These are phyloP conservation scores for Dactylonectria macrodidyma DNA, from an alignment of 2,329 filamentous ascomycete genomes.

Conservation along the genomic window DNA sequence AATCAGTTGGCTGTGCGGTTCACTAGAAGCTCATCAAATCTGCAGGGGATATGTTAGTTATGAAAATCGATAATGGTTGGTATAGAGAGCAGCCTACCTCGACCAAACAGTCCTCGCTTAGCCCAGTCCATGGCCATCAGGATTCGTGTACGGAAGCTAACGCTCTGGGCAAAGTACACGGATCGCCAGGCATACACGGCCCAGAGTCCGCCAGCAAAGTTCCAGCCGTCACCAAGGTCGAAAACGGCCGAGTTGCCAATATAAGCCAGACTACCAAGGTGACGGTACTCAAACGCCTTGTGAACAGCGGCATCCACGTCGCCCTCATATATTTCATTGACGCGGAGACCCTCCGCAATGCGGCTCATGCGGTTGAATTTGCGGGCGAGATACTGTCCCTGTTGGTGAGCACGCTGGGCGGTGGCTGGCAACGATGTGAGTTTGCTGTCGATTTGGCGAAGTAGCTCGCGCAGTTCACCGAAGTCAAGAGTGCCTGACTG, in stretches of 20 bases:
- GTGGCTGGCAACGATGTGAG: constrained; percentile 95
- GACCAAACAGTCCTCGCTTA: constrained; percentile 95
- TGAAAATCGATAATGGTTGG: neutral
- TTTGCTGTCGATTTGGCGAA: constrained; percentile 94
- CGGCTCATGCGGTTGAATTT: constrained; percentile 95
- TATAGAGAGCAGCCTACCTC: constrained; percentile 75
- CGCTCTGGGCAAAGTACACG: constrained; percentile 97
- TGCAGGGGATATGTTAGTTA: constrained; percentile 43
- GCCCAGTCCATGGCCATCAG: constrained; percentile 98
- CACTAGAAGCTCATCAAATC: constrained; percentile 68
- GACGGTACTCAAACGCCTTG: constrained; percentile 93
- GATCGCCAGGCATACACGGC: constrained; percentile 97
- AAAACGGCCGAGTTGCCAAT: constrained; percentile 97
- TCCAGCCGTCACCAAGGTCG: constrained; percentile 85
- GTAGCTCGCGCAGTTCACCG: constrained; percentile 88
- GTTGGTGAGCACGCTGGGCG: constrained; percentile 95
- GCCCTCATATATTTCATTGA: constrained; percentile 88
- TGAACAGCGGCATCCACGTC: constrained; percentile 94
- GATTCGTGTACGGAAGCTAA: constrained; percentile 90
- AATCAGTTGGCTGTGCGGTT: constrained; percentile 13
- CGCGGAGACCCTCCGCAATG: constrained; percentile 79
- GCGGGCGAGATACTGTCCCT: constrained; percentile 90
- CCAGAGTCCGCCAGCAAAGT: constrained; percentile 85
- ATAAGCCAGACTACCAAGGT: constrained; percentile 93
- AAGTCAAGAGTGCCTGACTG: constrained; percentile 95